Conservation (phyloP, 805 yeast species). For the Saturnispora mendoncae region DNA sequence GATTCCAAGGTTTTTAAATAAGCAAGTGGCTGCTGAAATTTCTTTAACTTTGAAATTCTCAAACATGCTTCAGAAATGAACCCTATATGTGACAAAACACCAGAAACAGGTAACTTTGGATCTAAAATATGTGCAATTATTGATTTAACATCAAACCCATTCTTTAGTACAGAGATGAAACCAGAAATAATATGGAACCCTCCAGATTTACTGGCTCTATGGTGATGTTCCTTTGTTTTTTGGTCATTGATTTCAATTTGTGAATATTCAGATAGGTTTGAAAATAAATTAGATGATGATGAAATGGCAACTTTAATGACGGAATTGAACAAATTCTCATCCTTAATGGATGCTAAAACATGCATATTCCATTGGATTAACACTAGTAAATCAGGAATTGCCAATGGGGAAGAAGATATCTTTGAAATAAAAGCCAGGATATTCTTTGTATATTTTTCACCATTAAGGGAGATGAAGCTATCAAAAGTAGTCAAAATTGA, state of each 20-base stretch:
- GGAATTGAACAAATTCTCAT: constrained; percentile 18
- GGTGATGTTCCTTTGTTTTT: constrained; percentile 31
- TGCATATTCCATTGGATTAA: constrained; percentile 49
- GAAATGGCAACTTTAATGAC: constrained; percentile 19
- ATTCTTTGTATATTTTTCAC: constrained; percentile 23
- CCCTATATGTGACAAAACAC: constrained; percentile 19
- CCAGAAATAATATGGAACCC: constrained; percentile 25
- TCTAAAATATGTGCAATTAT: constrained; percentile 13
- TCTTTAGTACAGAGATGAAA: constrained; percentile 18
- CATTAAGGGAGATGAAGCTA: constrained; percentile 32
- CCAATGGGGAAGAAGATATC: constrained; percentile 30
- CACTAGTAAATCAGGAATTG: constrained; percentile 48
- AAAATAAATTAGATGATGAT: constrained; percentile 32
- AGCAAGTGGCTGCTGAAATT: constrained; percentile 8
- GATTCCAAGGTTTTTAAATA: constrained; percentile 12
- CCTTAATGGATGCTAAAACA: constrained; percentile 25
- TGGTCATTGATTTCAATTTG: constrained; percentile 18
- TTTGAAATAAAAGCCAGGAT: constrained; percentile 34
- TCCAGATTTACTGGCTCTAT: constrained; percentile 31
- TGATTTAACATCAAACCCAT: not conserved
- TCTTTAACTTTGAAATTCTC: not conserved
- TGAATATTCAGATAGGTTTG: constrained; percentile 18
- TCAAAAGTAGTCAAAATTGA: constrained; percentile 26
- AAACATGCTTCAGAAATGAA: constrained; percentile 12
- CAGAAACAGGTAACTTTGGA: constrained; percentile 17